These are phyloP conservation scores for Wickerhamiella nectarea DNA, from an alignment of 805 yeast genomes.

Conservation along the genomic window DNA sequence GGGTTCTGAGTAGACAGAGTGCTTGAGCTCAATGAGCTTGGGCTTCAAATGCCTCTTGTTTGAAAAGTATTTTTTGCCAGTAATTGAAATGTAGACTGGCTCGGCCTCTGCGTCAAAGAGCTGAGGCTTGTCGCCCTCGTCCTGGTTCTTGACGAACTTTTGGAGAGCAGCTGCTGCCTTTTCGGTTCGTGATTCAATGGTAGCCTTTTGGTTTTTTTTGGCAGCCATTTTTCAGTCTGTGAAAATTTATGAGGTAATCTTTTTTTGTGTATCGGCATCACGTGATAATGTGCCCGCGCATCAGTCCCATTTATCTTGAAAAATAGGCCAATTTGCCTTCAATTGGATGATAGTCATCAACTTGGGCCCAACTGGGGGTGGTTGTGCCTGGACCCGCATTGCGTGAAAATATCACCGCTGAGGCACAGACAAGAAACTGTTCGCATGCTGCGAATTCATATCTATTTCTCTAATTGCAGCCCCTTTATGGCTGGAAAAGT, in stretches of 20 bases:
- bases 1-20: constrained; percentile 34
- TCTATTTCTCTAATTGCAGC: too few relatives aligned
- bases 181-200: constrained; percentile 5
- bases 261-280: not conserved
- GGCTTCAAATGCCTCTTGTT: constrained; percentile 38
- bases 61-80: constrained; percentile 51
- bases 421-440: too few relatives aligned
- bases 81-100: constrained; percentile 44
- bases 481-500: too few relatives aligned
- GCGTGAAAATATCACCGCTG: too few relatives aligned
- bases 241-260: not conserved
- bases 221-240: not conserved
- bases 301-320: too few relatives aligned
- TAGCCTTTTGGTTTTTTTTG: not conserved
- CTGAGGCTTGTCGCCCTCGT: constrained; percentile 28
- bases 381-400: too few relatives aligned
- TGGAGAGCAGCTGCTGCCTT: constrained; percentile 38
- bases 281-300: not conserved
- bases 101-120: constrained; percentile 46
- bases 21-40: constrained; percentile 29
- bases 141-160: constrained; percentile 36
- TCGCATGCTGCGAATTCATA: too few relatives aligned
- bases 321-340: too few relatives aligned
- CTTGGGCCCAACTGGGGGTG: too few relatives aligned
- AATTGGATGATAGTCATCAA: too few relatives aligned